Percentiles rank a stretch among this genome's conserved stretches.
phyloP scores from a whole-genome alignment of 345 rosid species.

The Salix purpurea region DNA sequence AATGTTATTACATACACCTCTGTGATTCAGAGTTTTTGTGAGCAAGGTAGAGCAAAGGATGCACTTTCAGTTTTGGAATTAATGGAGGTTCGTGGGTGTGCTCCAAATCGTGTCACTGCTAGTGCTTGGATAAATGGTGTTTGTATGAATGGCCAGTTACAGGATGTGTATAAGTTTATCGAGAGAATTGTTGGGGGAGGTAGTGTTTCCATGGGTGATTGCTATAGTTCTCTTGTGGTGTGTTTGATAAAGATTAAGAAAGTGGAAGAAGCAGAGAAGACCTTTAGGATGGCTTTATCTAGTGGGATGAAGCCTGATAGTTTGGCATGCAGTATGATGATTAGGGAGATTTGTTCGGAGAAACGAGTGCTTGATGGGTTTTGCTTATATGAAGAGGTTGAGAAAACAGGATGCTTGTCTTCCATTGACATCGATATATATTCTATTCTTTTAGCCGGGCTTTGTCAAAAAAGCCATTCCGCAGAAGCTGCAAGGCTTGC shows the following conservation, averaged over 20 bases:
- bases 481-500: slow-evolving; percentile 63
- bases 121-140: slow-evolving; percentile 57
- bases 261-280: slow-evolving; percentile 52
- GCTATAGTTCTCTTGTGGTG: slow-evolving; percentile 57
- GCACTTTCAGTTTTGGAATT: slow-evolving; percentile 65
- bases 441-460: slow-evolving; percentile 52
- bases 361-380: slow-evolving; percentile 58
- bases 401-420: slow-evolving; percentile 37
- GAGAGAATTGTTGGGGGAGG: slow-evolving; percentile 49
- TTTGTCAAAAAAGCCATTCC: slow-evolving; percentile 38
- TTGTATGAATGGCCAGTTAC: slow-evolving; percentile 39
- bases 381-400: slow-evolving; percentile 44
- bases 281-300: slow-evolving; percentile 45
- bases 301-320: slow-evolving; percentile 60
- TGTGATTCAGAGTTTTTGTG: slow-evolving; percentile 56
- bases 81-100: slow-evolving; percentile 57
- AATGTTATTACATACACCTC: slow-evolving; percentile 66
- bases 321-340: slow-evolving; percentile 56
- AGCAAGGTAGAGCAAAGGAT: slow-evolving; percentile 42
- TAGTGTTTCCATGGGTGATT: slow-evolving; percentile 54
- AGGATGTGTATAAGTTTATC: slow-evolving; percentile 55
- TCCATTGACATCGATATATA: slow-evolving; percentile 60
- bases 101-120: slow-evolving; percentile 68
- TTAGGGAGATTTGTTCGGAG: slow-evolving; percentile 51
- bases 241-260: slow-evolving; percentile 47